phyloP scores from a whole-genome alignment of 768 basidiomycete genomes.

The Podaxis sp. region DNA sequence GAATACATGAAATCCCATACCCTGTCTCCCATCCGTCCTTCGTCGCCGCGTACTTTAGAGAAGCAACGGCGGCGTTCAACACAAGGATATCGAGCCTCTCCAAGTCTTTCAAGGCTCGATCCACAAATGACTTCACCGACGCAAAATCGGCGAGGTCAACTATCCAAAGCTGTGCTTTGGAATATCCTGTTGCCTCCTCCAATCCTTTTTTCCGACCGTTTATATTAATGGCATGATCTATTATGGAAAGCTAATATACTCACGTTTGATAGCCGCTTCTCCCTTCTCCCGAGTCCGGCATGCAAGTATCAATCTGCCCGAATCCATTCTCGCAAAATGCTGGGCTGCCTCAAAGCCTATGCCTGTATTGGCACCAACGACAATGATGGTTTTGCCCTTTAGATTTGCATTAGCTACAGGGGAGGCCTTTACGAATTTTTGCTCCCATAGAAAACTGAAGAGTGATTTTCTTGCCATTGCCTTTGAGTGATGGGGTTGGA shows the following conservation, averaged over 20 bases:
- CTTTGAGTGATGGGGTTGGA: no score
- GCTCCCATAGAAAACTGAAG: background rate
- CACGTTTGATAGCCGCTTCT: slow-evolving; percentile 29
- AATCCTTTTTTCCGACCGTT: slow-evolving; percentile 14
- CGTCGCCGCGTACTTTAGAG: no score
- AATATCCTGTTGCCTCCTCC: slow-evolving; percentile 26
- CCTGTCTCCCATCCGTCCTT: no score
- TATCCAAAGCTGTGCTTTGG: slow-evolving; percentile 29
- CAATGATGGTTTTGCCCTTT: slow-evolving; percentile 41
- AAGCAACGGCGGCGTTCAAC: slow-evolving; percentile 34
- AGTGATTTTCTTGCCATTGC: background rate
- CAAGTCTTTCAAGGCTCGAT: slow-evolving; percentile 26
- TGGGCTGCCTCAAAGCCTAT: slow-evolving; percentile 42
- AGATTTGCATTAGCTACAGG: slow-evolving; percentile 32
- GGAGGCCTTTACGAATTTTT: slow-evolving; percentile 15
- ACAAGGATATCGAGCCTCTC: slow-evolving; percentile 38
- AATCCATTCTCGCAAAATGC: slow-evolving; percentile 41
- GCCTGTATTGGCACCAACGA: slow-evolving; percentile 47
- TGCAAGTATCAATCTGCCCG: slow-evolving; percentile 31
- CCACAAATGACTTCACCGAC: slow-evolving; percentile 31
- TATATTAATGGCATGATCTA: background rate
- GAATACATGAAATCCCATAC: no score
- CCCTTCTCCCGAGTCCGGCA: slow-evolving; percentile 31
- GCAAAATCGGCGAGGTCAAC: slow-evolving; percentile 34
- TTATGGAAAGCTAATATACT: slow-evolving; percentile 7